Evolutionary conservation across 192 early-diverging fungal species (phyloP).

Genomic region (Powellomyces hirtus): DNA sequence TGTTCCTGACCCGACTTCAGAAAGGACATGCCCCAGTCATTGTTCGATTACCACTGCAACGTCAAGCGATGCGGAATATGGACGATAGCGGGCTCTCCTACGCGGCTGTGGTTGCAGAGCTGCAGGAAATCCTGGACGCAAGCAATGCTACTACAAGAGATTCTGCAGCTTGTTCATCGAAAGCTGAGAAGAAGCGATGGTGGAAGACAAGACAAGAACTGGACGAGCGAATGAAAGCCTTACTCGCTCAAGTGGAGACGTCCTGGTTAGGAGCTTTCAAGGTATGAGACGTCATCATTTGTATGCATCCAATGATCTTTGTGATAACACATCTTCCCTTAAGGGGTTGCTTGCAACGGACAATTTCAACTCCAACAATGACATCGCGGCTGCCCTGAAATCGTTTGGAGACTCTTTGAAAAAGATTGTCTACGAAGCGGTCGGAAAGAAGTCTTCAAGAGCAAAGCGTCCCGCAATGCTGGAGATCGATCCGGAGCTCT

Average conservation of each 20-base stretch:
- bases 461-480: constrained; percentile 34
- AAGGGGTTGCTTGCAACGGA: constrained; percentile 35
- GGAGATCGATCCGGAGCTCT: constrained; percentile 56
- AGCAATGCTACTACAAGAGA: constrained; percentile 68
- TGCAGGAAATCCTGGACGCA: constrained; percentile 64
- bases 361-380: constrained; percentile 6
- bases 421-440: constrained; percentile 46
- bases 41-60: constrained; percentile 70
- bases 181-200: constrained; percentile 73
- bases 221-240: constrained; percentile 62
- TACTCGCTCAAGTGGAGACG: constrained; percentile 68
- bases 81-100: constrained; percentile 46
- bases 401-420: constrained; percentile 24
- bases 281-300: constrained; percentile 35
- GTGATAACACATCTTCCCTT: neutral
- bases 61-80: constrained; percentile 46
- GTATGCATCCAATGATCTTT: neutral
- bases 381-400: constrained; percentile 17
- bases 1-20: constrained; percentile 66
- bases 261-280: constrained; percentile 88
- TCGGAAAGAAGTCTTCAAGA: constrained; percentile 26
- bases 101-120: constrained; percentile 51
- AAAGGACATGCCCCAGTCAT: constrained; percentile 47
- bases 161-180: constrained; percentile 24
- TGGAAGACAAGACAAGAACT: constrained; percentile 72